Evolutionary conservation across 495 filamentous ascomycete genomes (phyloP).

Genomic region (Trichoderma virens): DNA sequence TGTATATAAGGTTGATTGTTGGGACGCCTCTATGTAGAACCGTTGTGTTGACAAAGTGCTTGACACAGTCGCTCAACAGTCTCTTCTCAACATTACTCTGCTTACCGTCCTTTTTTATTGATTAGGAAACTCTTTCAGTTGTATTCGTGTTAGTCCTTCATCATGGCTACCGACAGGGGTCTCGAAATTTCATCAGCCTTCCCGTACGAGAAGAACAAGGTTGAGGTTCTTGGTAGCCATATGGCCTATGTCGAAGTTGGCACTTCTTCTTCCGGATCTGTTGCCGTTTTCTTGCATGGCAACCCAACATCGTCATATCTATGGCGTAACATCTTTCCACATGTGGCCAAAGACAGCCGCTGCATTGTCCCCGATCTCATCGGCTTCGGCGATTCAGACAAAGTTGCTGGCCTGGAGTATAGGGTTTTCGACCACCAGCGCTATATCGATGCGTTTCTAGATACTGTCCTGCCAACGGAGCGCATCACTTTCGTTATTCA

Average conservation of each 20-base stretch:
- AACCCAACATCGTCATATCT: background rate
- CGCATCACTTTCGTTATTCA: background rate
- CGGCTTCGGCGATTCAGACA: background rate
- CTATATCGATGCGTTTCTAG: slow-evolving; percentile 1
- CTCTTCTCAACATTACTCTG: too few relatives aligned
- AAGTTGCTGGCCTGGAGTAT: background rate
- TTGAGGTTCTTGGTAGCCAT: background rate
- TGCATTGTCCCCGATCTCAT: background rate
- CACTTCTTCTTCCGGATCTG: background rate
- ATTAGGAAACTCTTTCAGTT: background rate
- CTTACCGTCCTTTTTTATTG: too few relatives aligned
- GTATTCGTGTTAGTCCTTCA: too few relatives aligned
- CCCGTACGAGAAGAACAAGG: background rate
- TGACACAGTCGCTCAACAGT: too few relatives aligned
- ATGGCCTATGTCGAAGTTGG: slow-evolving; percentile 1
- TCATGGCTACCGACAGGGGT: background rate
- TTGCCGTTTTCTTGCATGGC: background rate
- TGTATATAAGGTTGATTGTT: too few relatives aligned
- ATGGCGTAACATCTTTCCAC: background rate
- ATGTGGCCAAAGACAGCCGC: background rate
- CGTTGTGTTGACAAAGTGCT: too few relatives aligned
- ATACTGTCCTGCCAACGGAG: background rate
- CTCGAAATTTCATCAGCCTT: background rate
- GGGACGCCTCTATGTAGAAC: too few relatives aligned
- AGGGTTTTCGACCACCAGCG: background rate